Conservation (phyloP, 208 protist species). For the Crithidia acanthocephali region DNA sequence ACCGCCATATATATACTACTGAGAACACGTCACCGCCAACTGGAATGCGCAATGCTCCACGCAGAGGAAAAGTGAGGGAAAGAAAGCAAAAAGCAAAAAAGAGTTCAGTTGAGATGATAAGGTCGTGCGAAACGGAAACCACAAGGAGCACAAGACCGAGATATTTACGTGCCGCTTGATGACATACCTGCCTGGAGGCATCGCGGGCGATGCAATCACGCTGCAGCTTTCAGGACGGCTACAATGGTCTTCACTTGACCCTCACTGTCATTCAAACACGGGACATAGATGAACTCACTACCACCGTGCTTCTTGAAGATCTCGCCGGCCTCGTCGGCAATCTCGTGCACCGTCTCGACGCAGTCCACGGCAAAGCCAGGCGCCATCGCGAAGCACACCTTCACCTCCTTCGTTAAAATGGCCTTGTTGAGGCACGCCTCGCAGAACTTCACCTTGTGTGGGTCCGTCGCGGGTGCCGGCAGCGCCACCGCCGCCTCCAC, state of each 20-base stretch:
- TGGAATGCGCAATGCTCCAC: too few relatives aligned
- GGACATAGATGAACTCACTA: conserved; percentile 26
- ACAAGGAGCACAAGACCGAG: background rate
- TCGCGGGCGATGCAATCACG: background rate
- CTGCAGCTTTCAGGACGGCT: conserved; percentile 17
- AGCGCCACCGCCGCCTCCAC: conserved; percentile 26
- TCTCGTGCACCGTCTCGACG: conserved; percentile 49
- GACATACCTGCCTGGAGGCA: too few relatives aligned
- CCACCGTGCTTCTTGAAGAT: conserved; percentile 40
- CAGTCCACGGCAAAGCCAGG: conserved; percentile 54
- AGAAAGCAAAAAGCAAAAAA: background rate
- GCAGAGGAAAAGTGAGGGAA: background rate
- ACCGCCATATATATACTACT: too few relatives aligned
- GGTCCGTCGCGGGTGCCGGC: background rate
- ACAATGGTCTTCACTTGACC: conserved; percentile 28
- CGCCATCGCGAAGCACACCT: conserved; percentile 33
- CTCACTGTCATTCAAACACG: conserved; percentile 46
- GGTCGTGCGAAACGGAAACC: background rate
- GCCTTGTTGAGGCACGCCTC: conserved; percentile 12
- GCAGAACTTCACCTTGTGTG: conserved; percentile 21
- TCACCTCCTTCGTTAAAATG: conserved; percentile 12
- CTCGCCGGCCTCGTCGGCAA: conserved; percentile 31
- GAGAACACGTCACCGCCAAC: too few relatives aligned
- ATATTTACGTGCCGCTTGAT: too few relatives aligned
- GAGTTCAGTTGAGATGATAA: too few relatives aligned